Evolutionary conservation across 139 green algal species (phyloP), one percentile per base, ranked within the genome.

Genomic region (Chlamydomonas sphaeroides): DNA sequence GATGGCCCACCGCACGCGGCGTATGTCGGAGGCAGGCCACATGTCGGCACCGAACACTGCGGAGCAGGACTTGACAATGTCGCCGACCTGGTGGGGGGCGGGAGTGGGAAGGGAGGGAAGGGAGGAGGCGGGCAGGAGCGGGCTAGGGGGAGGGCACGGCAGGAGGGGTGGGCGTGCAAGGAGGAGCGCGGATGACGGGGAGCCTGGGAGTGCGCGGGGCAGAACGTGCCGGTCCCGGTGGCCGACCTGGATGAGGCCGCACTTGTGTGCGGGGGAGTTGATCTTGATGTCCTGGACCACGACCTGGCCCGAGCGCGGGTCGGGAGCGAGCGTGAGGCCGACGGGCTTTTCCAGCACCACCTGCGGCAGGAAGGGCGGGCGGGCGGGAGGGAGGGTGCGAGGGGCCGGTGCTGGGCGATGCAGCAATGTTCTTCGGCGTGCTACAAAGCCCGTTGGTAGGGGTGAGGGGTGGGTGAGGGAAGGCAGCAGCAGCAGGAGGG

Each of bases 1-100:
- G 75, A 94, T 89, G 26, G 90, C 88, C 88, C 90, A 94, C 20
- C 81, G 85, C 51, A 91, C 87, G 42, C 88, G 86, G 57, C 90
- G 86, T 39, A 94, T 78, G 70, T 94, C 91, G 0, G 30, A 41
- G 0, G 80, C 85, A 0, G 78, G 32, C 87, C 87, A 92, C 88
- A 92, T 91, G 38, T 93, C 85, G 61, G 92, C 91, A 0, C 88
- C 88, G 80, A 91, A 90, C 51, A 93, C 88, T 23, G 86, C 89
- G 57, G 84, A 91, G 78, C 83, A 89, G 30, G 74, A 82, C 72
- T 84, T 80, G n/a, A 94, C 83, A 41, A 87, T 30, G 74, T 94
- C 91, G 25, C 91, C 91, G 32, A 93, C 87, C 90, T 93, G 80
- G 5, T 17, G 39, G 33, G 23, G 25, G 53, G 25, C 39, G 26